phyloP scores from a whole-genome alignment of 2,329 filamentous ascomycete species.

The Aspergillus persii region DNA sequence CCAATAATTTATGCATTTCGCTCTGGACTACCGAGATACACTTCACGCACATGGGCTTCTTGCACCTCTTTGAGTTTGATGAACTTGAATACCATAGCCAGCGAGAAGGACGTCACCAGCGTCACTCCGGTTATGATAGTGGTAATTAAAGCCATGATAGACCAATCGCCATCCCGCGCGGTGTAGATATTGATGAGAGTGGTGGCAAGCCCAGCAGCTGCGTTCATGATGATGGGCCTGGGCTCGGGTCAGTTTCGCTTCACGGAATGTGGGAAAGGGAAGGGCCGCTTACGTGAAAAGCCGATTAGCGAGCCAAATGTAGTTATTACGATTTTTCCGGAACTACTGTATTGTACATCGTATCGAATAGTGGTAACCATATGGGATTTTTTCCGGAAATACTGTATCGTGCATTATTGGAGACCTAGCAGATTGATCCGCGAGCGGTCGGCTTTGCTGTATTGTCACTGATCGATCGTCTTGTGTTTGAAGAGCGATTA shows the following conservation, averaged over 20 bases:
- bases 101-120: constrained; percentile 14
- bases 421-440: no score
- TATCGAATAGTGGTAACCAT: no score
- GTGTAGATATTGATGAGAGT: constrained; percentile 53
- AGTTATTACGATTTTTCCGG: constrained; percentile 49
- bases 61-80: constrained; percentile 33
- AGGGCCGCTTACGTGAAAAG: constrained; percentile 44
- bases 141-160: constrained; percentile 43
- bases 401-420: no score
- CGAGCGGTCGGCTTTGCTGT: no score
- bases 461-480: no score
- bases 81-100: constrained; percentile 40
- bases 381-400: no score
- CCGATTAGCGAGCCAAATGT: constrained; percentile 56
- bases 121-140: constrained; percentile 33
- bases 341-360: no score
- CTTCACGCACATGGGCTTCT: constrained; percentile 30
- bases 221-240: constrained; percentile 44
- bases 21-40: no score
- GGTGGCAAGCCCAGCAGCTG: constrained; percentile 50
- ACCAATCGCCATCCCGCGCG: constrained; percentile 47
- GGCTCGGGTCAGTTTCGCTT: not conserved
- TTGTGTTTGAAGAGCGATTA: no score
- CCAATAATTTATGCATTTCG: no score
- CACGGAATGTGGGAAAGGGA: not conserved